phyloP scores from a whole-genome alignment of 768 basidiomycete species.

The Lyophyllum semitale region DNA sequence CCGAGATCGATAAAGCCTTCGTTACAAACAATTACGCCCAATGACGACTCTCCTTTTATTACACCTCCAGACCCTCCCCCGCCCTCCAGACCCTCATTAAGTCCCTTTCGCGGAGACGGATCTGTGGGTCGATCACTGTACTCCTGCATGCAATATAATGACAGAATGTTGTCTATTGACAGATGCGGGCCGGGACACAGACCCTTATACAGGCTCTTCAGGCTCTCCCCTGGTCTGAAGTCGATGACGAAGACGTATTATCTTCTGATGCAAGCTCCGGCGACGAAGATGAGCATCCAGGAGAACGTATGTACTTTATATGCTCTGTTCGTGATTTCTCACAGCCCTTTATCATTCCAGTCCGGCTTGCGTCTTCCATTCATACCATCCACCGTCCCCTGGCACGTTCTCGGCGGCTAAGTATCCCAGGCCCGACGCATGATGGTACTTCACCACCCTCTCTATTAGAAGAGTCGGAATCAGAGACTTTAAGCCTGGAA shows the following conservation, averaged over 20 bases:
- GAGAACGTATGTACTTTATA: conserved; percentile 26
- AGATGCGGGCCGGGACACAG: conserved; percentile 90
- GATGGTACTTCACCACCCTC: conserved; percentile 18
- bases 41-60: conserved; percentile 60
- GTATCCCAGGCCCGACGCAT: conserved; percentile 22
- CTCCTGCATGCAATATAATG: conserved; percentile 12
- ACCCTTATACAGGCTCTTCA: conserved; percentile 88
- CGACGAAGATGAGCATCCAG: conserved; percentile 66
- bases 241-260: conserved; percentile 64
- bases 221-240: conserved; percentile 77
- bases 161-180: conserved; percentile 8
- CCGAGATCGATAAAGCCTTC: conserved; percentile 12
- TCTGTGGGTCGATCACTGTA: conserved; percentile 52
- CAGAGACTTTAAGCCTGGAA: conserved; percentile 40
- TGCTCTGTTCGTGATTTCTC: neutral
- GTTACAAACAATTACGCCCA: conserved; percentile 8
- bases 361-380: conserved; percentile 77
- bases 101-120: conserved; percentile 64
- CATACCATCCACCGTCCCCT: conserved; percentile 86
- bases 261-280: conserved; percentile 47
- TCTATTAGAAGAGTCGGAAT: conserved; percentile 35
- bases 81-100: conserved; percentile 47
- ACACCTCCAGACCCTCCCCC: conserved; percentile 77
- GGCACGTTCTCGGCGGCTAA: conserved; percentile 59
- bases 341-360: conserved; percentile 28